Conservation (phyloP, 352 stramenopile species). For the Phytophthora multivora region DNA sequence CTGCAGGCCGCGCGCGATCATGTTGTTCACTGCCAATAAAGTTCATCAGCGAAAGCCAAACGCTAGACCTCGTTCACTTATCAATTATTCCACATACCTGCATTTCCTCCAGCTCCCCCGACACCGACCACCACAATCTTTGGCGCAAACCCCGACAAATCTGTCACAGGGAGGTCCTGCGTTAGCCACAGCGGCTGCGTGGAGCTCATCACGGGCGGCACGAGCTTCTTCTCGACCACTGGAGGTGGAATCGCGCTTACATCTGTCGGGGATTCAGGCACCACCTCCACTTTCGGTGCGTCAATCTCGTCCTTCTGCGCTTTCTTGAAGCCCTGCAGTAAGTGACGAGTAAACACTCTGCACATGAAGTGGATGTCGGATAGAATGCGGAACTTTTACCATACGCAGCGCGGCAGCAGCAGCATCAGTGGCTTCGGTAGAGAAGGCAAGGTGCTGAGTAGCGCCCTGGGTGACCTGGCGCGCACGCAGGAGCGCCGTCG, state of each 20-base stretch:
- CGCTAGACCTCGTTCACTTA: background rate
- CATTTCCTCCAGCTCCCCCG: conserved; percentile 88
- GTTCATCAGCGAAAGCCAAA: background rate
- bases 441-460: conserved; percentile 42
- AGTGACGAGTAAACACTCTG: conserved; percentile 22
- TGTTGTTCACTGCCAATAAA: conserved; percentile 79
- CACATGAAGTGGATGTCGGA: background rate
- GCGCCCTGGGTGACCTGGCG: conserved; percentile 13
- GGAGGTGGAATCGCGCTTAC: conserved; percentile 6
- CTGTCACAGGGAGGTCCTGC: conserved; percentile 59
- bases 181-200: conserved; percentile 81
- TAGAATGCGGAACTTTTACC: conserved; percentile 30
- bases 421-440: conserved; percentile 71
- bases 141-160: conserved; percentile 78
- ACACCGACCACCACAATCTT: conserved; percentile 90
- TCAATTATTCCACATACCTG: conserved; percentile 38
- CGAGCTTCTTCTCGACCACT: conserved; percentile 35
- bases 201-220: conserved; percentile 51
- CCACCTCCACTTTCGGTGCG: conserved; percentile 2
- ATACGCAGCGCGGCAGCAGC: conserved; percentile 73
- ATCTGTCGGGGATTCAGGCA: conserved; percentile 4
- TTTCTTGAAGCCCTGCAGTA: conserved; percentile 60
- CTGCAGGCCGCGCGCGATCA: conserved; percentile 84
- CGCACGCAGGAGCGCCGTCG: conserved; percentile 40
- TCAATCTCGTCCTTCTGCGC: conserved; percentile 43